These are phyloP conservation scores for Colletotrichum ledebouriae DNA, from an alignment of 2,329 filamentous ascomycete genomes.

Conservation along the genomic window DNA sequence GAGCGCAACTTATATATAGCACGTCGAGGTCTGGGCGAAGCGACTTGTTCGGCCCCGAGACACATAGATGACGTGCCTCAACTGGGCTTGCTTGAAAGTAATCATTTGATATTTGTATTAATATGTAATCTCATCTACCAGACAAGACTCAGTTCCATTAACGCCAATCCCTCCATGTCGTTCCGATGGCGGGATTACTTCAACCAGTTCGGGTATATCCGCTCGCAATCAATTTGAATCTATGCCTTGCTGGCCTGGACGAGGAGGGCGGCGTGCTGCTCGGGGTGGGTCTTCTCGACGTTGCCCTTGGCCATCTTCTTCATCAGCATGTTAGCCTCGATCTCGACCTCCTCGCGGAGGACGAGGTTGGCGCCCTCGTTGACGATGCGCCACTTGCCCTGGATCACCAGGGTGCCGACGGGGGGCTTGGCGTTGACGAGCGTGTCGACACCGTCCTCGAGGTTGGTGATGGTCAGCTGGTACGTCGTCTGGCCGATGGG, in stretches of 20 bases:
- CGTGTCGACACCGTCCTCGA: conserved; percentile 39
- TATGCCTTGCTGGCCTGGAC: conserved; percentile 40
- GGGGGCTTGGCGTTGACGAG: conserved; percentile 42
- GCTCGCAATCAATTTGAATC: background rate
- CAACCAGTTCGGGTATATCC: conserved; percentile 15
- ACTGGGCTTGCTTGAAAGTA: background rate
- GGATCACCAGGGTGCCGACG: conserved; percentile 38
- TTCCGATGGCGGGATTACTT: conserved; percentile 1
- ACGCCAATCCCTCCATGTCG: conserved; percentile 27
- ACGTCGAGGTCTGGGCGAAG: too few species aligned
- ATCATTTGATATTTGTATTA: conserved; percentile 25
- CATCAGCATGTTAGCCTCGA: conserved; percentile 41
- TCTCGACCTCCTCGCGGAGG: conserved; percentile 39
- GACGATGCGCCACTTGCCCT: conserved; percentile 39
- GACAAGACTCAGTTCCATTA: conserved; percentile 16
- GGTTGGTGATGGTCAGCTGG: conserved; percentile 41
- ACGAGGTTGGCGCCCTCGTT: conserved; percentile 29
- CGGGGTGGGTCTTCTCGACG: conserved; percentile 41
- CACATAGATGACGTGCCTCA: too few species aligned
- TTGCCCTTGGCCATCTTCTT: conserved; percentile 43
- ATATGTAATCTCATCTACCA: conserved; percentile 18
- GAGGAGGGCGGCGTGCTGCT: conserved; percentile 39
- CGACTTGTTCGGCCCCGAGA: too few species aligned
- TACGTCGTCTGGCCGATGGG: conserved; percentile 42
- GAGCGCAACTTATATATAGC: too few species aligned